These are phyloP conservation scores for Pyrenophora teres DNA, from an alignment of 2,329 filamentous ascomycete genomes.

Conservation along the genomic window DNA sequence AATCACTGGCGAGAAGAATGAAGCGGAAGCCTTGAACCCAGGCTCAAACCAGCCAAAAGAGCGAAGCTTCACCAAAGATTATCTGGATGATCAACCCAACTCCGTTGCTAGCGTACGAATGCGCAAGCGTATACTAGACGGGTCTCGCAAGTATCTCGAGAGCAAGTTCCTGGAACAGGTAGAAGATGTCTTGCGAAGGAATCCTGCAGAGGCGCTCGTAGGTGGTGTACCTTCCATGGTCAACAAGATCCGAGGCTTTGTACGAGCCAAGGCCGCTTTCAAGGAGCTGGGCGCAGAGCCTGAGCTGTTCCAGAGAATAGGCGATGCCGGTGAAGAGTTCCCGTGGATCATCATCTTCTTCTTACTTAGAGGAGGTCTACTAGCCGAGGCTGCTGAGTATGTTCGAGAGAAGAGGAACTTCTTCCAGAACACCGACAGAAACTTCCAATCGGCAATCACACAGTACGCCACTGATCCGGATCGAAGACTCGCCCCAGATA, in stretches of 20 bases:
- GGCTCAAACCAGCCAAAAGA: conserved; percentile 68
- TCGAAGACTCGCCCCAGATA: conserved; percentile 73
- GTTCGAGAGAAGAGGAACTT: conserved; percentile 80
- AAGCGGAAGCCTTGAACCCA: conserved; percentile 61
- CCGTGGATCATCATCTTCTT: conserved; percentile 96
- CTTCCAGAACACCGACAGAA: conserved; percentile 88
- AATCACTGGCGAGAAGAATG: conserved; percentile 71
- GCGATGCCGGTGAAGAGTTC: conserved; percentile 68
- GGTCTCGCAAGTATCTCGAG: conserved; percentile 80
- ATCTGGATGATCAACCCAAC: conserved; percentile 74
- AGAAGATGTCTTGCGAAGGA: conserved; percentile 76
- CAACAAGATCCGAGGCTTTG: conserved; percentile 91
- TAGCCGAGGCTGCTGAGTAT: conserved; percentile 83
- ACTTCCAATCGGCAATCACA: conserved; percentile 85
- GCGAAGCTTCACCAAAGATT: conserved; percentile 75
- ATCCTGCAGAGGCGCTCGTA: conserved; percentile 84
- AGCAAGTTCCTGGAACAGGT: conserved; percentile 78
- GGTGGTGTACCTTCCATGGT: conserved; percentile 86
- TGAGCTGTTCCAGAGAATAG: conserved; percentile 76
- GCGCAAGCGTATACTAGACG: conserved; percentile 78
- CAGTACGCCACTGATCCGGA: conserved; percentile 79
- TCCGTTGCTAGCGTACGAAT: conserved; percentile 68
- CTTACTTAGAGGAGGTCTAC: conserved; percentile 81
- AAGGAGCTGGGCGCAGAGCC: conserved; percentile 86
- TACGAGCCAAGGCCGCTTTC: conserved; percentile 76